phyloP scores from a whole-genome alignment of 257 asterid species.

The Thymus quinquecostatus region DNA sequence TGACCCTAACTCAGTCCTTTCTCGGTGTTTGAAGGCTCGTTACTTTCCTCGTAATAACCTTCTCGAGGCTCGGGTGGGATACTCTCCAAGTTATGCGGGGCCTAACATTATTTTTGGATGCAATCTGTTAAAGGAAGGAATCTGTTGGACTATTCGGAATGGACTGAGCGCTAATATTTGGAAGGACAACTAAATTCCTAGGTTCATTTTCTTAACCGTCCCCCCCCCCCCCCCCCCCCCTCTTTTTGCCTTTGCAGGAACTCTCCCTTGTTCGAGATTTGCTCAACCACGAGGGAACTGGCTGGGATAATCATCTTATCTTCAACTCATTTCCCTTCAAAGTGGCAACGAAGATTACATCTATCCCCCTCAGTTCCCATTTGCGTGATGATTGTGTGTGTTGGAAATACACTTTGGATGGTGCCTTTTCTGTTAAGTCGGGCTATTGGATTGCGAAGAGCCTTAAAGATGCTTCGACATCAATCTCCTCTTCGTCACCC shows the following conservation, averaged over 20 bases:
- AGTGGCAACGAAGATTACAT: background rate
- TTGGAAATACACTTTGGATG: background rate
- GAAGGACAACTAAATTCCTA: background rate
- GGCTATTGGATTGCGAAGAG: background rate
- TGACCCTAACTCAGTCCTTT: background rate
- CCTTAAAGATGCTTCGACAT: background rate
- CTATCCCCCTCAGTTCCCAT: background rate
- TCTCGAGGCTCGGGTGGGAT: background rate
- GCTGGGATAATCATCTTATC: background rate
- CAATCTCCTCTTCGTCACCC: background rate
- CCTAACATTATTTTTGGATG: background rate
- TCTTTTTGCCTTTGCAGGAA: background rate
- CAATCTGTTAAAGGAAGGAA: background rate
- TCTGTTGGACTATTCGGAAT: background rate
- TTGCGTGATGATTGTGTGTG: background rate
- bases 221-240: background rate
- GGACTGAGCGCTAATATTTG: background rate
- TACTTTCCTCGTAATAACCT: background rate
- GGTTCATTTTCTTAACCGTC: background rate
- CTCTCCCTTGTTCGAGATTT: background rate
- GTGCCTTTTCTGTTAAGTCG: background rate
- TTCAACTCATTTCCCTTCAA: background rate
- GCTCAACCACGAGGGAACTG: background rate
- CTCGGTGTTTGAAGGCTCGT: background rate
- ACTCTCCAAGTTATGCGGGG: background rate